Base-by-base conservation (phyloP, 2,329 filamentous ascomycete genomes). In the Colletotrichum spinosum region DNA sequence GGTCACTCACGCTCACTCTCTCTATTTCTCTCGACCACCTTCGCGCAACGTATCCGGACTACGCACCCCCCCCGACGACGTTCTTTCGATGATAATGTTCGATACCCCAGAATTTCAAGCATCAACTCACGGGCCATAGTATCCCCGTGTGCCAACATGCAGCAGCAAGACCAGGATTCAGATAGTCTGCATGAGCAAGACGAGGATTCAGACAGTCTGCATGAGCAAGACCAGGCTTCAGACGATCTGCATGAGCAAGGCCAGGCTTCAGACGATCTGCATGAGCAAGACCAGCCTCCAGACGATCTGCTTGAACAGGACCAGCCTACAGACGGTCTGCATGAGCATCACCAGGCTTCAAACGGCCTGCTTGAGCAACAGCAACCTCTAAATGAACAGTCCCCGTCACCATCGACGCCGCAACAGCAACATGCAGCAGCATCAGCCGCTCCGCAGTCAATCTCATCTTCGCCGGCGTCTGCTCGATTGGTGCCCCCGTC, bases 91-190 rank as follows among this genome's bases (percentile, higher is more conserved):
- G 48, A 66, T 53, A 59, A 53, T 63, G 58, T 66, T 17, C 42
- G 35, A 35, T 52, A 39, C 33, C 48, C 34, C n/a, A 48, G 52
- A 25, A 33, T 44, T 50, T 57, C 39, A 41, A 34, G 49, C 42
- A 63, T 17, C 48, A 59, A 63, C 63, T 57, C 42, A 38, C 60
- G 55, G 54, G 50, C 64, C 38, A 60, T 65, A 41, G 46, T 49
- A 42, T 55, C 48, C 49, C 54, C 60, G 44, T 52, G 52, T 35
- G 49, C 41, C 15, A 37, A 42, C 35, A 65, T 61, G 45, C 60
- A 60, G 44, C 64, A 42, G 8, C 64, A 67, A 39, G 41, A 42
- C 12, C 62, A 61, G 25, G 25, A 4, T 25, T 25, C 25, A 25
- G 25, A 25, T 4, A 25, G 25, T 7, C 55, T 44, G 3, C 25